Base-by-base conservation (phyloP, 2,329 filamentous ascomycete genomes). In the Stagonosporopsis chrysanthemi region DNA sequence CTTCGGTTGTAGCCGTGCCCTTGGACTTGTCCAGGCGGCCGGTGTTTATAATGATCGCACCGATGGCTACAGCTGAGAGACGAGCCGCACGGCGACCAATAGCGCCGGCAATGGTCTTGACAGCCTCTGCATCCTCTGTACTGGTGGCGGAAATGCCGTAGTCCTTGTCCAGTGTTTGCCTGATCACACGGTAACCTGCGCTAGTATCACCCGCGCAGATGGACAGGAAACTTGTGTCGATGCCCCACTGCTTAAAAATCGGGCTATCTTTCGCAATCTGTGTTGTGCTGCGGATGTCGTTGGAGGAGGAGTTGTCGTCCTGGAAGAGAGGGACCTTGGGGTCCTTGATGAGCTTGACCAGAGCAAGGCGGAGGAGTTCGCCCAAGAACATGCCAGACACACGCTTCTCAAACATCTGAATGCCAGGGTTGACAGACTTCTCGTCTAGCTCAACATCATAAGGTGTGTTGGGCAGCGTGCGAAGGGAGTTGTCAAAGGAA, bases 371-470 rank as follows among this genome's bases (percentile, higher is more conserved):
- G 52, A 97, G 84, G 62, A 98, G 93, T 77, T 99, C 95, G 52
- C 95, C 95, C 45, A 99, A 79, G 80, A 98, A 99, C 94, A 99
- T 98, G 75, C 95, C 95, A 0, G 92, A 97, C 15, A 99, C 90
- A 44, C 94, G 90, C 84, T 99, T 99, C 81, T 99, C 95, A 73
- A 98, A 99, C 91, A 98, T 97, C 75, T 99, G 95, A 60, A 96
- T 87, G 24, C 95, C 95, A 0, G 93, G 94, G 77, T 99, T 98
- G 67, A 91, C 87, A 64, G 89, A 95, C 58, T 89, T 86, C 54
- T 81, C 80, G 77, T 99, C 94, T 23, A 99, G 83, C 55, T 87
- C 84, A 46, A 82, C 80, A 74, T 99, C 95, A 80, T 92, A 98
- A 0, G 86, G 81, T 0, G 94, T 98, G 69, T 88, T 89, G 42